phyloP scores from a whole-genome alignment of 2,329 filamentous ascomycete genomes.

The Exophiala calicioides region DNA sequence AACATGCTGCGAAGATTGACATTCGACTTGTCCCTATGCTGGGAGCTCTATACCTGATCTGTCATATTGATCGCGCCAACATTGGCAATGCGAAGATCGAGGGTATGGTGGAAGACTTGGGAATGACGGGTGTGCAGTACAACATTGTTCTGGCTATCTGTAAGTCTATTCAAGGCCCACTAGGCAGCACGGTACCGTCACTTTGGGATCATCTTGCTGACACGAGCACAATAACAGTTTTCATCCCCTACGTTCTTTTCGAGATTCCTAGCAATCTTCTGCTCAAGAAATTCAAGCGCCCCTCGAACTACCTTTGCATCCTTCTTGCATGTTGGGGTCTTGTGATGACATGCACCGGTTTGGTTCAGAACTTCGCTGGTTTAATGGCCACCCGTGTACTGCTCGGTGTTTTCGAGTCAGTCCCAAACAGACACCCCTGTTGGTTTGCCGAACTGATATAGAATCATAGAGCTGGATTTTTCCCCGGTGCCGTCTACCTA shows the following conservation, averaged over 20 bases:
- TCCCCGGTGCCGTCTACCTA: conserved; percentile 46
- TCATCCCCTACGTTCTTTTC: conserved; percentile 13
- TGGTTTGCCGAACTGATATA: background rate
- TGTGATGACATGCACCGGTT: conserved; percentile 53
- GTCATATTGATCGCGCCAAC: conserved; percentile 70
- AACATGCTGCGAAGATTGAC: conserved; percentile 60
- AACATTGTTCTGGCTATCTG: conserved; percentile 15
- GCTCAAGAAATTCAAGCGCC: conserved; percentile 51
- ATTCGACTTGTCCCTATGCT: conserved; percentile 66
- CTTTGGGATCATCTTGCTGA: background rate
- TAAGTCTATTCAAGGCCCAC: background rate
- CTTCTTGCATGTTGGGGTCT: conserved; percentile 46
- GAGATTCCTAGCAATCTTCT: conserved; percentile 64
- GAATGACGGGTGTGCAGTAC: conserved; percentile 46
- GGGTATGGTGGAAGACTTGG: conserved; percentile 43
- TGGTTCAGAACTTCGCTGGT: conserved; percentile 48
- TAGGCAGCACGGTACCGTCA: too few relatives aligned
- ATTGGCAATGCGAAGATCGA: conserved; percentile 58
- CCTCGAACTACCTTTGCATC: conserved; percentile 11
- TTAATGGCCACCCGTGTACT: conserved; percentile 51
- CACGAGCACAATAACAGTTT: conserved; percentile 3
- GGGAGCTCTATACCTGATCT: conserved; percentile 67
- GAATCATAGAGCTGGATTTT: conserved; percentile 37
- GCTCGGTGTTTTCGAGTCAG: conserved; percentile 40
- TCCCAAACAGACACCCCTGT: background rate